Percentiles rank a stretch among this genome's conserved stretches.
These are phyloP conservation scores for Suillus spraguei DNA, from an alignment of 768 basidiomycete species.

Conservation along the genomic window DNA sequence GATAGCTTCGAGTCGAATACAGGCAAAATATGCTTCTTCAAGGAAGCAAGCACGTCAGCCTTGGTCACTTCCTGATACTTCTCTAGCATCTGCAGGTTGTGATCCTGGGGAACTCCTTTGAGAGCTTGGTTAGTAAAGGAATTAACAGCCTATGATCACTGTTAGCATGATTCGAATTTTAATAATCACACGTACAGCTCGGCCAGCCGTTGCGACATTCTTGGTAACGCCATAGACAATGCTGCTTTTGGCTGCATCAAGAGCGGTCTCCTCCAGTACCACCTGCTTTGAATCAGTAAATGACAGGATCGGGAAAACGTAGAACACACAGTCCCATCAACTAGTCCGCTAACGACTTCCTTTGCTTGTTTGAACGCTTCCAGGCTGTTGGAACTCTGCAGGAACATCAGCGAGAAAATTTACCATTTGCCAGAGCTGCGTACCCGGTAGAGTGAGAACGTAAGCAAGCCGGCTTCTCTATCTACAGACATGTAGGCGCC, in stretches of 20 bases:
- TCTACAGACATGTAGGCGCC: conserved; percentile 80
- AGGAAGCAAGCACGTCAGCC: conserved; percentile 68
- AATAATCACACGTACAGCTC: conserved; percentile 62
- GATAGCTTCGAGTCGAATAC: conserved; percentile 80
- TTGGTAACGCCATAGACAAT: conserved; percentile 85
- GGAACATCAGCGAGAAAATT: conserved; percentile 13
- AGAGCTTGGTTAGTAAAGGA: conserved; percentile 92
- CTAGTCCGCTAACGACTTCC: conserved; percentile 75
- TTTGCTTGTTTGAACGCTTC: conserved; percentile 82
- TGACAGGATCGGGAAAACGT: neutral
- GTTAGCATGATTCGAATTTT: conserved; percentile 14
- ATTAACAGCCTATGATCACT: conserved; percentile 57
- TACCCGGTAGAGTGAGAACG: conserved; percentile 80
- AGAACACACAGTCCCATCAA: conserved; percentile 73
- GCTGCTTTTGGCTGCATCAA: conserved; percentile 91
- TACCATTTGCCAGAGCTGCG: conserved; percentile 24
- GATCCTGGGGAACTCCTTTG: conserved; percentile 76
- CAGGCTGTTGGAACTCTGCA: conserved; percentile 77
- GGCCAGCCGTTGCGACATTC: conserved; percentile 80
- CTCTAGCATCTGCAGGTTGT: conserved; percentile 76
- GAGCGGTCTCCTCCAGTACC: conserved; percentile 71
- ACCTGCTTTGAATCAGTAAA: conserved; percentile 50
- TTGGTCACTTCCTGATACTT: conserved; percentile 81
- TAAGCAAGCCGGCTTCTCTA: conserved; percentile 75
- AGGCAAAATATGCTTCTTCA: conserved; percentile 79